Conservation (phyloP, 495 filamentous ascomycete genomes). For the Amorphotheca resinae region DNA sequence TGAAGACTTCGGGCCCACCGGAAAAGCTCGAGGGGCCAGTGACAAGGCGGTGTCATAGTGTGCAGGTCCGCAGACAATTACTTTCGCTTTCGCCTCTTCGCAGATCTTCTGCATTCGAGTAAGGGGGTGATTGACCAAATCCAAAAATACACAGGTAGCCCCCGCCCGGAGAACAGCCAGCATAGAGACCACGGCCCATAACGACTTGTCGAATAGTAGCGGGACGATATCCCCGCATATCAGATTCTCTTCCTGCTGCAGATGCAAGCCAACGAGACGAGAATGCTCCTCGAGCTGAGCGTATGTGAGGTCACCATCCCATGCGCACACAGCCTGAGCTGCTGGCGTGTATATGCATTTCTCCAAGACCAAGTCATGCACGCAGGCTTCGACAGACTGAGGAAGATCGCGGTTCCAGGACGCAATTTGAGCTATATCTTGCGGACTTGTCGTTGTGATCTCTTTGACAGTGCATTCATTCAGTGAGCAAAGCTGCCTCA, state of each 20-base stretch:
- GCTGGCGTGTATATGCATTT: background rate
- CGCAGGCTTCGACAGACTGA: background rate
- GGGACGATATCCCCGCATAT: background rate
- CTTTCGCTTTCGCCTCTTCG: constrained; percentile 2
- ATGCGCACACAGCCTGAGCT: constrained; percentile 4
- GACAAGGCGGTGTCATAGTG: background rate
- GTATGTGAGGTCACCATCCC: constrained; percentile 27
- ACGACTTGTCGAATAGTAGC: constrained; percentile 31
- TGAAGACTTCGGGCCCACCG: background rate
- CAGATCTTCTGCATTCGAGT: background rate
- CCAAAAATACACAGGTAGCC: constrained; percentile 34
- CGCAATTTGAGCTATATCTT: background rate
- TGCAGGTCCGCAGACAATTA: constrained; percentile 8
- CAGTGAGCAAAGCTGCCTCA: background rate
- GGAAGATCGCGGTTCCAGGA: background rate
- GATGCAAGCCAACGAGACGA: background rate
- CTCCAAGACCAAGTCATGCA: background rate
- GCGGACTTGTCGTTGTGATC: background rate
- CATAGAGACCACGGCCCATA: constrained; percentile 26
- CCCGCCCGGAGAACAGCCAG: constrained; percentile 31
- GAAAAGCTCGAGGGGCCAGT: constrained; percentile 1
- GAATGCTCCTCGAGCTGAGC: background rate
- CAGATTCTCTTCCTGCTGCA: background rate
- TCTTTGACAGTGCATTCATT: background rate
- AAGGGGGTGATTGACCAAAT: constrained; percentile 26